phyloP scores from a whole-genome alignment of 192 early-diverging fungal species.

The Coemansia sp. region DNA sequence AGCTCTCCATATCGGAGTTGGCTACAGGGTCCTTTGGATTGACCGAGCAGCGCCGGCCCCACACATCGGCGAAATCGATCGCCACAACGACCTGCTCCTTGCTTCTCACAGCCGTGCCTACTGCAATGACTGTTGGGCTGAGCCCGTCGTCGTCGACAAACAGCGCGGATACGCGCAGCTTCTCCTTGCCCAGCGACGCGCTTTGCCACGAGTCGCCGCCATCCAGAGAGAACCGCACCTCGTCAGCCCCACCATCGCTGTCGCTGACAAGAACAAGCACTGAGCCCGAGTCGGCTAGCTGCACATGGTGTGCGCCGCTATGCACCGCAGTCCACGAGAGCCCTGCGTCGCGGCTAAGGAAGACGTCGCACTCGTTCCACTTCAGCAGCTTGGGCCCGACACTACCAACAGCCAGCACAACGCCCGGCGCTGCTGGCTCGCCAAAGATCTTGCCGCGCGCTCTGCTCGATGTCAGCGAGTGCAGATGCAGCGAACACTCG shows the following conservation, averaged over 20 bases:
- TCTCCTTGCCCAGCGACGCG: slow-evolving; percentile 43
- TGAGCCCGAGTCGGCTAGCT: slow-evolving; percentile 81
- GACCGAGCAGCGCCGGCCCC: slow-evolving; percentile 66
- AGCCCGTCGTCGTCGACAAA: slow-evolving; percentile 83
- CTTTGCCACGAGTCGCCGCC: slow-evolving; percentile 75
- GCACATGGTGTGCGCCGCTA: slow-evolving; percentile 80
- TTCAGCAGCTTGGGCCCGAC: slow-evolving; percentile 72
- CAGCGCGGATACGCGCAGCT: slow-evolving; percentile 64
- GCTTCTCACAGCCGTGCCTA: slow-evolving; percentile 43
- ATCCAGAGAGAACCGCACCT: slow-evolving; percentile 76
- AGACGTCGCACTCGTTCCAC: slow-evolving; percentile 82
- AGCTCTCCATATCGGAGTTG: slow-evolving; percentile 35
- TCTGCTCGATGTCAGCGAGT: slow-evolving; percentile 73
- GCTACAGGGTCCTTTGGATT: slow-evolving; percentile 60
- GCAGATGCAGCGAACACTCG: slow-evolving; percentile 83
- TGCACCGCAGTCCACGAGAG: slow-evolving; percentile 69
- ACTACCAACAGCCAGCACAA: slow-evolving; percentile 89
- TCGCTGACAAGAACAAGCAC: slow-evolving; percentile 76
- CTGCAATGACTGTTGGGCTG: slow-evolving; percentile 70
- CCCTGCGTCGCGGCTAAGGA: slow-evolving; percentile 84
- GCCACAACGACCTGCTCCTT: slow-evolving; percentile 59
- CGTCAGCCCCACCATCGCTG: slow-evolving; percentile 47
- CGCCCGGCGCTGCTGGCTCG: slow-evolving; percentile 72
- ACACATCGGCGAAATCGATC: slow-evolving; percentile 69
- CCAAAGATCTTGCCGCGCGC: slow-evolving; percentile 77